Evolutionary conservation across 352 stramenopile genomes (phyloP), one percentile per base, ranked within the genome.

Genomic region (Phytophthora pluvialis): DNA sequence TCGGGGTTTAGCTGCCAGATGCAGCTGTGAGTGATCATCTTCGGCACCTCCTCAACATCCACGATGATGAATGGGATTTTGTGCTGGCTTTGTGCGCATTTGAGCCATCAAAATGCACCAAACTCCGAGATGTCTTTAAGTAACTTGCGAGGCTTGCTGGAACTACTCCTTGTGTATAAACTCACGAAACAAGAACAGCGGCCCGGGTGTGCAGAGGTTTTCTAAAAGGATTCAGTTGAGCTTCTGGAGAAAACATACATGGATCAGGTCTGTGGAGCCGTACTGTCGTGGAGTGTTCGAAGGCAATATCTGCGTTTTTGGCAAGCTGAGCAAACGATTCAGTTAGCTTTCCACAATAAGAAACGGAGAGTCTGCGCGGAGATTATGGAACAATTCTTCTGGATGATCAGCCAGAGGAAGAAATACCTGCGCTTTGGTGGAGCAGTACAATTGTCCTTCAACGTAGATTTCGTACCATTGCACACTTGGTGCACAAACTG

Each of bases 51-150:
- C 44, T 13, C 26, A 38, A 38, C 51, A 59, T 69, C 21, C 29
- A n/a, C 18, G 45, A 63, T 25, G 29, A 4, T 3, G 35, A 69
- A 18, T 64, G 60, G 60, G 43, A 57, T 12, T 69, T 69, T 36
- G 60, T 69, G 25, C 12, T 58, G 2, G 43, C 36, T 31, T 15
- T 70, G 16, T 70, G 61, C 32, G 38, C 53, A 3, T 55, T 70
- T 49, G 47, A 70, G 15, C 46, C 54, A 9, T 60, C 53, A 15
- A 48, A 43, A 18, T 36, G 61, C 1, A 39, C 64, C 4, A 47
- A 47, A 3, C 33, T 70, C 11, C 5, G 16, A 13, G 16, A 45
- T 25, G 39, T 7, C 16, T 28, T 45, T 11, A 28, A 45, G 16
- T 16, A 45, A 45, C 16, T 45, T 4, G 39, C n/a, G 16, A 45